Evolutionary conservation across 768 basidiomycete genomes (phyloP).

Genomic region (Hemileccinum impolitum): DNA sequence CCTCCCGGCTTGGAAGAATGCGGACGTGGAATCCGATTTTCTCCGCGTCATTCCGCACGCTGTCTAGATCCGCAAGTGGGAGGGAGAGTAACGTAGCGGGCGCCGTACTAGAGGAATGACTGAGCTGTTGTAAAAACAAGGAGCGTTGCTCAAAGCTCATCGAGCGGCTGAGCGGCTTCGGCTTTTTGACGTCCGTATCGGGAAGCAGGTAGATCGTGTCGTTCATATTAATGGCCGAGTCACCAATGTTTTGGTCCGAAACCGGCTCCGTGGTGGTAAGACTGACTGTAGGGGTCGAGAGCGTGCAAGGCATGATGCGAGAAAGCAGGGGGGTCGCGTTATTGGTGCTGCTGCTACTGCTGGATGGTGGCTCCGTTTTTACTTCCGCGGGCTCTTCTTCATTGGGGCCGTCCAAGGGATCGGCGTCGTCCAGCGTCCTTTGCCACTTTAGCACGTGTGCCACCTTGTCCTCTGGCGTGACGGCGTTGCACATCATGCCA

Average conservation of each 20-base stretch:
- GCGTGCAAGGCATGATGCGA: conserved; percentile 55
- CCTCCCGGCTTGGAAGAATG: conserved; percentile 31
- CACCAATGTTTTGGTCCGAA: conserved; percentile 34
- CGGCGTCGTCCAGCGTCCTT: conserved; percentile 33
- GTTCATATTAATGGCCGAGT: conserved; percentile 22
- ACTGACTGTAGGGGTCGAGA: conserved; percentile 46
- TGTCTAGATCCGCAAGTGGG: conserved; percentile 42
- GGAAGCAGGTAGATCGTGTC: conserved; percentile 26
- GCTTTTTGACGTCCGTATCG: conserved; percentile 9
- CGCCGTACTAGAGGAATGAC: conserved; percentile 30
- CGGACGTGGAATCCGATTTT: conserved; percentile 44
- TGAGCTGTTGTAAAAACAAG: conserved; percentile 46
- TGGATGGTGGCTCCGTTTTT: conserved; percentile 1
- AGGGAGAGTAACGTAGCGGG: conserved; percentile 50
- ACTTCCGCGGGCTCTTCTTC: conserved; percentile 29
- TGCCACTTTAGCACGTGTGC: conserved; percentile 26
- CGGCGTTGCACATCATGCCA: conserved; percentile 33
- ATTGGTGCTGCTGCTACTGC: too few relatives aligned
- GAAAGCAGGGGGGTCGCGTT: conserved; percentile 15
- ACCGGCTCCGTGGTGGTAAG: conserved; percentile 23
- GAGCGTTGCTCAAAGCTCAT: conserved; percentile 55
- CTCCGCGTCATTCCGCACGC: conserved; percentile 39
- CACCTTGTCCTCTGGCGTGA: conserved; percentile 27
- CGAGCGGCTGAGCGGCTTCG: conserved; percentile 38
- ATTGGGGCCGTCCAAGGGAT: conserved; percentile 29